Evolutionary conservation across 75 land plant species (phyloP).

Genomic region (Isoetes taiwanensis): DNA sequence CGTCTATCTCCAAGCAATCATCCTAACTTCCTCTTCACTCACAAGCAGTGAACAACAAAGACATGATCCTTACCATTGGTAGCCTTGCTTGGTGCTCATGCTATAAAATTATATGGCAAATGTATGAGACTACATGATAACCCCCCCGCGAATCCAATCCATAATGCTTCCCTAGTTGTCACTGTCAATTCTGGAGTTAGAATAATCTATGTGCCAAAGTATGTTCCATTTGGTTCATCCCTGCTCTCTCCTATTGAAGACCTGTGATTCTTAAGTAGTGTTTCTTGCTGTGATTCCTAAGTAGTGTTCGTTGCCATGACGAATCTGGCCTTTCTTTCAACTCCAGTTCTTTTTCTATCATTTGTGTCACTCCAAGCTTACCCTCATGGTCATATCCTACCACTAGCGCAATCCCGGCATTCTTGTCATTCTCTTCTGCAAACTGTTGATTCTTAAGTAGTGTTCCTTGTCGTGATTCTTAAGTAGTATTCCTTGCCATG

Average conservation of each 20-base stretch:
- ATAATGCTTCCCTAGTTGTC: slow-evolving; percentile 16
- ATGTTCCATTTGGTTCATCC: slow-evolving; percentile 27
- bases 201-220: slow-evolving; percentile 20
- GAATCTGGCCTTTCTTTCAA: slow-evolving; percentile 20
- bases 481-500: no score
- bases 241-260: slow-evolving; percentile 18
- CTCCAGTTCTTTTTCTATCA: slow-evolving; percentile 24
- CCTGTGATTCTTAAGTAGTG: slow-evolving; percentile 26
- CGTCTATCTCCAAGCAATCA: slow-evolving; percentile 23
- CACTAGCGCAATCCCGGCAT: slow-evolving; percentile 23
- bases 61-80: slow-evolving; percentile 22
- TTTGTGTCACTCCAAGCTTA: slow-evolving; percentile 19
- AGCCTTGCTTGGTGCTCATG: slow-evolving; percentile 18
- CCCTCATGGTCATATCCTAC: slow-evolving; percentile 27
- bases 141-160: slow-evolving; percentile 33
- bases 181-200: slow-evolving; percentile 11
- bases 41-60: slow-evolving; percentile 26
- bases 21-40: slow-evolving; percentile 22
- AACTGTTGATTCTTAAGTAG: slow-evolving; percentile 26
- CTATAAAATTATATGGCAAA: slow-evolving; percentile 21
- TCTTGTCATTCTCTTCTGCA: slow-evolving; percentile 16
- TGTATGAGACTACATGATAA: slow-evolving; percentile 21
- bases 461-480: no score
- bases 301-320: no score
- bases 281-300: no score